Evolutionary conservation across 2,329 filamentous ascomycete species (phyloP), one percentile per base, ranked within the genome.

Genomic region (Ophiosphaerella narmari): DNA sequence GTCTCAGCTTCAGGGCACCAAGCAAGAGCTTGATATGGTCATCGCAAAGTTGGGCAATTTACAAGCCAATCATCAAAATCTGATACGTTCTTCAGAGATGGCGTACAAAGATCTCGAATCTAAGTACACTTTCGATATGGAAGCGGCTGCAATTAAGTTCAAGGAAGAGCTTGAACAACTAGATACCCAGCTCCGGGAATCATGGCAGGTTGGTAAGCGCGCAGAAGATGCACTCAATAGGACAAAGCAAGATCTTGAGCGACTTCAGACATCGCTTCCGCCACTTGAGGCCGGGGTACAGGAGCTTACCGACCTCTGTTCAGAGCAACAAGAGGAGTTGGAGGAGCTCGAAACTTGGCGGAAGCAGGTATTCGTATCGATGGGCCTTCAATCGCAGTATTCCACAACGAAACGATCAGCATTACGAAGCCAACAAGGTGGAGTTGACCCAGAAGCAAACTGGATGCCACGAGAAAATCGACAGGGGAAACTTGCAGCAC

Each of bases 321-420:
- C 50, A 18, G 58, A 66, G 34, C 70, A 72, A 39, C 66, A 71
- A 16, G 59, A 63, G 24, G 64, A 70, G 46, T 48, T 73, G 0
- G 50, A 67, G 7, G 65, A 64, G 23, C 44, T 70, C 2, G 62
- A 54, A 43, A 55, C 65, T 7, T 40, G 60, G 34, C 63, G 59
- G 29, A 67, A 48, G 33, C 64, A 61, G 33, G 57, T 71, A 4
- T 42, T 67, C 6, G 59, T 54, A n/a, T 62, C 59, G 7, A 64
- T 72, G 54, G 60, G 62, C 14, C 36, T 54, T 31, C 52, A 54
- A 26, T 48, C 57, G 24, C 53, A 57, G 31, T 53, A 57, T 13
- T 41, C 57, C 14, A 11, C 50, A 7, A 46, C 53, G 2, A 47
- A 54, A 36, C 49, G 51, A 8, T 38, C 57, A 23, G 34, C 50